Evolutionary conservation across 192 early-diverging fungal species (phyloP), one percentile per base, ranked within the genome.

Genomic region (Coemansia sp.): DNA sequence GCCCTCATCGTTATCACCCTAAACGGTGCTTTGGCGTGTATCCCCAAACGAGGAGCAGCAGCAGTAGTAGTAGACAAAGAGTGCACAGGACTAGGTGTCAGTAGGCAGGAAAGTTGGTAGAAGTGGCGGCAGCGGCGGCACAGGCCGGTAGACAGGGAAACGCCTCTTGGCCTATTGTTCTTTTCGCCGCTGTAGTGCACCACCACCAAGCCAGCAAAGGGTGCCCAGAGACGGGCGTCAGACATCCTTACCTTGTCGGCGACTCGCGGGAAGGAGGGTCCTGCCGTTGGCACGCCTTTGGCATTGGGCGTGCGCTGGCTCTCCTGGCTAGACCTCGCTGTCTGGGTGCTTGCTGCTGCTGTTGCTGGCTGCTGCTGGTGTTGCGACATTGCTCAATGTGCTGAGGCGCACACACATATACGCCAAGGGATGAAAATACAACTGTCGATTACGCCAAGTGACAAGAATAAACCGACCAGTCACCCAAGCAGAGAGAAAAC

Each of bases 221-320:
- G 7, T 32, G 29, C 29, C 29, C 29, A 40, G 39, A 17, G 17
- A n/a, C n/a, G n/a, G n/a, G n/a, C n/a, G n/a, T n/a, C n/a, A n/a
- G n/a, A n/a, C 43, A 46, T 46, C 60, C n/a, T 50, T 72, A 65
- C 69, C 70, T 62, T 65, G 33, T 65, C 58, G 15, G 58, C 32
- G 18, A 65, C 61, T 48, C 59, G 53, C 34, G 70, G 70, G 36
- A 72, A 72, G 14, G 58, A 14, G 24, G 40, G n/a, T 18, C 24
- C 27, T 27, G 56, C 0, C 7, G 46, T n/a, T 50, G 22, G 24
- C 24, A 29, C 14, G 11, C 46, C 46, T 50, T 24, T 50, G 5
- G 46, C 11, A 18, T 7, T 35, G 6, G 52, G 52, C 52, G 52
- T 34, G 52, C 32, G 52, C 32, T 53, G 52, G 8, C 33, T 21